Evolutionary conservation across 2,329 filamentous ascomycete species (phyloP).

Genomic region (Sporothrix luriei): DNA sequence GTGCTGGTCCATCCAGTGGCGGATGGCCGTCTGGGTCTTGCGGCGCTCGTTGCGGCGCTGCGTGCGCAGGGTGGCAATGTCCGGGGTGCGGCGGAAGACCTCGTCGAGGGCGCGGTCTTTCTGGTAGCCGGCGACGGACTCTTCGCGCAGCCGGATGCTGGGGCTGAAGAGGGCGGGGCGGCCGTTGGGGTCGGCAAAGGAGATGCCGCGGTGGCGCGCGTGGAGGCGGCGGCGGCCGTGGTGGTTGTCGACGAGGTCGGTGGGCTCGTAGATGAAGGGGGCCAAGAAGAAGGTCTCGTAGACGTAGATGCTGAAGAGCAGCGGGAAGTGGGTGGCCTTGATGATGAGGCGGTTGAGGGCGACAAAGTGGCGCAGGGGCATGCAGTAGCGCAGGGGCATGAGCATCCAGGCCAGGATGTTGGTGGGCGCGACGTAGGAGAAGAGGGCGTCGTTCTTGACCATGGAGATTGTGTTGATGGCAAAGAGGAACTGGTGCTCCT

Average conservation of each 20-base stretch:
- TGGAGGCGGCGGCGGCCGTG: conserved; percentile 59
- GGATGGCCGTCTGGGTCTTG: conserved; percentile 79
- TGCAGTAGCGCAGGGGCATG: conserved; percentile 76
- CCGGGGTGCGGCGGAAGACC: conserved; percentile 77
- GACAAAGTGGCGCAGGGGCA: conserved; percentile 80
- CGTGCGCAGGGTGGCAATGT: conserved; percentile 62
- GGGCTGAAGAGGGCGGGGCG: conserved; percentile 72
- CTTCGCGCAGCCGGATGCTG: conserved; percentile 71
- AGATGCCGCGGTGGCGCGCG: conserved; percentile 53
- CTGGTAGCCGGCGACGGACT: conserved; percentile 83
- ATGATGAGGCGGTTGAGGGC: conserved; percentile 87
- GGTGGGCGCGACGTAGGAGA: conserved; percentile 88
- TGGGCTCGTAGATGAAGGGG: conserved; percentile 75
- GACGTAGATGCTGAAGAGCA: conserved; percentile 81
- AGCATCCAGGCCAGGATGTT: conserved; percentile 91
- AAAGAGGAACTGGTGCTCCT: conserved; percentile 91
- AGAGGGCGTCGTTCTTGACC: conserved; percentile 96
- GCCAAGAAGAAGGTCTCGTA: conserved; percentile 84
- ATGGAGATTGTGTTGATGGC: conserved; percentile 96
- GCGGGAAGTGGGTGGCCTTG: conserved; percentile 85
- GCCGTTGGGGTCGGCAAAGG: conserved; percentile 59
- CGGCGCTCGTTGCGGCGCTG: conserved; percentile 65
- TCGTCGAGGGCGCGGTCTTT: conserved; percentile 90
- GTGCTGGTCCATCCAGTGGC: conserved; percentile 83
- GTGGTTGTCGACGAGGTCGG: conserved; percentile 78